Conservation (phyloP, 2,329 filamentous ascomycete species). For the Colletotrichum falcatum region DNA sequence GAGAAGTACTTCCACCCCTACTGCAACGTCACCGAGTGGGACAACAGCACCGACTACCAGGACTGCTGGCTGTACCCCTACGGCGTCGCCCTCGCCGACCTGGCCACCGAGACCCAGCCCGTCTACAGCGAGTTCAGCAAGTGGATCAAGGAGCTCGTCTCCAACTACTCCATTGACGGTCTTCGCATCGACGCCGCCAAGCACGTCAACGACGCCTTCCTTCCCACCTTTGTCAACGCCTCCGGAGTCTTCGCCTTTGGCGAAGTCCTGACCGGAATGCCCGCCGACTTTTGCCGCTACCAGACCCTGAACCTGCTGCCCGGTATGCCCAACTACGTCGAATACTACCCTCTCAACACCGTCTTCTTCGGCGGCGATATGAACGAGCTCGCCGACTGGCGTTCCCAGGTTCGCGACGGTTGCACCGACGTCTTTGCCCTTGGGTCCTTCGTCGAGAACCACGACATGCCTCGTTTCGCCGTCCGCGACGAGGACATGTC, state of each 20-base stretch:
- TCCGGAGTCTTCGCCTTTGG: slow-evolving; percentile 72
- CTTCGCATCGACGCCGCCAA: slow-evolving; percentile 72
- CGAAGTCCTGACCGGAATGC: slow-evolving; percentile 68
- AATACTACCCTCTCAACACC: slow-evolving; percentile 52
- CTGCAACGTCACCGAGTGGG: slow-evolving; percentile 68
- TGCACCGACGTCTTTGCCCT: slow-evolving; percentile 47
- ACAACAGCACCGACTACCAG: slow-evolving; percentile 60
- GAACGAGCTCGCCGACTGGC: slow-evolving; percentile 46
- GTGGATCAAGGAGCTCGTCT: slow-evolving; percentile 70
- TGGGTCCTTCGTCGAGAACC: slow-evolving; percentile 66
- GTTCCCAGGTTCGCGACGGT: slow-evolving; percentile 31
- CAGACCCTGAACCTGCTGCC: slow-evolving; percentile 66
- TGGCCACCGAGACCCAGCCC: slow-evolving; percentile 64
- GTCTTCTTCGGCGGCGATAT: slow-evolving; percentile 44
- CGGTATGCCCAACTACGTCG: slow-evolving; percentile 72
- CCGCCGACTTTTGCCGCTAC: slow-evolving; percentile 64
- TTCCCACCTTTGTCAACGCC: slow-evolving; percentile 63
- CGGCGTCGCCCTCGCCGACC: slow-evolving; percentile 70
- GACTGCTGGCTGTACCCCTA: slow-evolving; percentile 71
- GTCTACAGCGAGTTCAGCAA: slow-evolving; percentile 64
- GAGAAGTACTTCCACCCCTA: slow-evolving; percentile 70
- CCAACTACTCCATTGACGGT: slow-evolving; percentile 72
- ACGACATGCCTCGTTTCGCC: slow-evolving; percentile 64
- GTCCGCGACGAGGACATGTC: slow-evolving; percentile 64
- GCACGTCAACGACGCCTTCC: slow-evolving; percentile 72